phyloP scores from a whole-genome alignment of 345 rosid genomes.

The Crucihimalaya himalaica region DNA sequence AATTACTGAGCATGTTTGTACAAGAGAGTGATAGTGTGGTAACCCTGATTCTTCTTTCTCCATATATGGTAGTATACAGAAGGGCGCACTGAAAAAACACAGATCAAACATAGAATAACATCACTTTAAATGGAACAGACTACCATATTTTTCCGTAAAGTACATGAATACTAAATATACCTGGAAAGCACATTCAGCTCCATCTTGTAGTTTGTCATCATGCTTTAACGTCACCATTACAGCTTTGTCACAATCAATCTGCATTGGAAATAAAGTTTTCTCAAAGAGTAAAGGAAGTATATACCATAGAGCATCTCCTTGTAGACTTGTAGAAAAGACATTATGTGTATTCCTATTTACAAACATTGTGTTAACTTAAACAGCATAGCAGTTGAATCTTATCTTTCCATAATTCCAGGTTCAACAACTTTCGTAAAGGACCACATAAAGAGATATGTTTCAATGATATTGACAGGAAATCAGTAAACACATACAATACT shows the following conservation, averaged over 20 bases:
- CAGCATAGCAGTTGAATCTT: conserved; percentile 1
- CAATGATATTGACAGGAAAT: conserved; percentile 2
- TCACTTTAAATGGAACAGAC: neutral
- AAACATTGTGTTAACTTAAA: neutral
- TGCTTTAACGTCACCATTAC: conserved; percentile 92
- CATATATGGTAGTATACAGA: conserved; percentile 87
- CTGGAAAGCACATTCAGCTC: conserved; percentile 95
- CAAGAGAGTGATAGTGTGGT: conserved; percentile 78
- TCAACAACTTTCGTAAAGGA: conserved; percentile 5
- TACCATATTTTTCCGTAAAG: neutral
- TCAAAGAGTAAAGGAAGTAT: conserved; percentile 24
- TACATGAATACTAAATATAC: conserved; percentile 45
- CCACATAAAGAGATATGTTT: neutral
- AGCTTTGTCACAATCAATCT: conserved; percentile 97
- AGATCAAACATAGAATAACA: conserved; percentile 4
- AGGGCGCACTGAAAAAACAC: conserved; percentile 75
- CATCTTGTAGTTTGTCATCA: conserved; percentile 96
- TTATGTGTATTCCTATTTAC: neutral
- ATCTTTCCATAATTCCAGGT: neutral
- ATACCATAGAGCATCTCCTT: conserved; percentile 16
- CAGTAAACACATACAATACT: conserved; percentile 7
- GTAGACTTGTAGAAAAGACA: conserved; percentile 4
- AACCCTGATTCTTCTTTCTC: conserved; percentile 97
- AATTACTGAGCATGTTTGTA: conserved; percentile 83
- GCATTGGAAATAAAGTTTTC: conserved; percentile 55